phyloP scores from a whole-genome alignment of 1,284 basidiomycete genomes.

The Puccinia polysora region DNA sequence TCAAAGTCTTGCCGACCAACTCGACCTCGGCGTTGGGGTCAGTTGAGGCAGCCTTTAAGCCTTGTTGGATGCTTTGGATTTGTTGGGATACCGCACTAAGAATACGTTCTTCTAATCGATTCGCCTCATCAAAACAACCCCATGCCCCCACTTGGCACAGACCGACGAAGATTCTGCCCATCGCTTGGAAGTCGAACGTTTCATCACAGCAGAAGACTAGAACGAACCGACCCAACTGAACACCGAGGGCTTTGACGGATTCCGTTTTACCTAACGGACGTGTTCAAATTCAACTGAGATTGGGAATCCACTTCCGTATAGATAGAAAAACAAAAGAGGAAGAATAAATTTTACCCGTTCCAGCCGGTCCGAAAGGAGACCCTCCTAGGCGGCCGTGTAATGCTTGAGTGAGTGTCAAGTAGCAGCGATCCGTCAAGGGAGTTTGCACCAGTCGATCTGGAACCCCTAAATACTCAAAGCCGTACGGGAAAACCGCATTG shows the following conservation, averaged over 20 bases:
- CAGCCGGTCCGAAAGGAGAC: slow-evolving; percentile 95
- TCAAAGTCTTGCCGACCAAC: slow-evolving; percentile 88
- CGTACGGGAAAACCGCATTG: slow-evolving; percentile 90
- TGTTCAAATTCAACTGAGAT: too few species aligned
- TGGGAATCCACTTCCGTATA: too few species aligned
- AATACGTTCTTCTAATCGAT: slow-evolving; percentile 95
- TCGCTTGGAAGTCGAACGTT: slow-evolving; percentile 98
- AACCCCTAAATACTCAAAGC: slow-evolving; percentile 97
- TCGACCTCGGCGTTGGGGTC: slow-evolving; percentile 86
- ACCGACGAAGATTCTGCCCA: slow-evolving; percentile 98
- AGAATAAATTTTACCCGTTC: slow-evolving; percentile 75
- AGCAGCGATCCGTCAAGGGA: slow-evolving; percentile 94
- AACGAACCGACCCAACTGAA: slow-evolving; percentile 94
- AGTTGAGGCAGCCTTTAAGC: slow-evolving; percentile 71
- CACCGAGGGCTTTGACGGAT: slow-evolving; percentile 96
- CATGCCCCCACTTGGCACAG: slow-evolving; percentile 98
- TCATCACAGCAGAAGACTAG: slow-evolving; percentile 99
- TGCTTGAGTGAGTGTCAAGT: slow-evolving; percentile 93
- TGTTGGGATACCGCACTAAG: slow-evolving; percentile 97
- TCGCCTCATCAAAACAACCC: slow-evolving; percentile 86
- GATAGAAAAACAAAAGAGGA: too few species aligned
- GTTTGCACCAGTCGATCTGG: slow-evolving; percentile 96
- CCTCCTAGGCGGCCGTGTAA: slow-evolving; percentile 91
- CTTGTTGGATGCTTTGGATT: slow-evolving; percentile 97
- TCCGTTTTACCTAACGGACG: slow-evolving; percentile 99